Evolutionary conservation across 108 stramenopile species (phyloP).

Genomic region (Pelagomonas calceolata): DNA sequence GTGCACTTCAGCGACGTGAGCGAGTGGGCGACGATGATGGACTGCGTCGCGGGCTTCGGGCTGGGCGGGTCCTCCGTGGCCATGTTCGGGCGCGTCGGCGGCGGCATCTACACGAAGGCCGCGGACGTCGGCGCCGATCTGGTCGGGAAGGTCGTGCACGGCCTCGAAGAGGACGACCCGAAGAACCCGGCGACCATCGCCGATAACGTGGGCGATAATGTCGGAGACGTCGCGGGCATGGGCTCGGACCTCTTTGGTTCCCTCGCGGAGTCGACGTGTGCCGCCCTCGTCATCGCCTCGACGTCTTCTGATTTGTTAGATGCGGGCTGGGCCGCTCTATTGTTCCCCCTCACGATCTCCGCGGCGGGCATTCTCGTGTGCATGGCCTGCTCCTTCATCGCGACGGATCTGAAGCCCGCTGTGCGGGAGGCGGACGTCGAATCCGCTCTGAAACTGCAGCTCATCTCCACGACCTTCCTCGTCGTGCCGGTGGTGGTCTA

Average conservation of each 20-base stretch:
- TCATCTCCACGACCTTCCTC: constrained; percentile 83
- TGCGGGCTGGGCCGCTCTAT: constrained; percentile 81
- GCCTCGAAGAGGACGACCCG: constrained; percentile 97
- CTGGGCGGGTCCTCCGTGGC: constrained; percentile 94
- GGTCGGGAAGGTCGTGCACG: constrained; percentile 96
- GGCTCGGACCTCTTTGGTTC: constrained; percentile 96
- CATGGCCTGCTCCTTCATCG: constrained; percentile 84
- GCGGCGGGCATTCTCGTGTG: constrained; percentile 90
- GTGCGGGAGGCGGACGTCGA: constrained; percentile 73
- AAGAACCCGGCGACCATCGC: constrained; percentile 98
- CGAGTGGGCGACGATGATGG: constrained; percentile 82
- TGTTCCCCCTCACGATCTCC: constrained; percentile 87
- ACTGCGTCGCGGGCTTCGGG: constrained; percentile 87
- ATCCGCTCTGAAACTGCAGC: constrained; percentile 79
- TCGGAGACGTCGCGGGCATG: constrained; percentile 97
- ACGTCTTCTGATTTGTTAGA: constrained; percentile 51
- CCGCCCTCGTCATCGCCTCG: constrained; percentile 84
- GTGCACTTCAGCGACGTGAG: constrained; percentile 56
- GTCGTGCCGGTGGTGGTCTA: constrained; percentile 81
- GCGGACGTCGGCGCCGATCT: constrained; percentile 98
- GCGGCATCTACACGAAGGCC: constrained; percentile 99
- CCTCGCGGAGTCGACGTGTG: constrained; percentile 94
- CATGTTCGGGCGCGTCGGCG: constrained; percentile 98
- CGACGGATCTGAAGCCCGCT: constrained; percentile 82
- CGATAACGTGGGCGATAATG: constrained; percentile 99